These are phyloP conservation scores for Sporothrix brunneoviolacea DNA, from an alignment of 2,329 filamentous ascomycete species.

Conservation along the genomic window DNA sequence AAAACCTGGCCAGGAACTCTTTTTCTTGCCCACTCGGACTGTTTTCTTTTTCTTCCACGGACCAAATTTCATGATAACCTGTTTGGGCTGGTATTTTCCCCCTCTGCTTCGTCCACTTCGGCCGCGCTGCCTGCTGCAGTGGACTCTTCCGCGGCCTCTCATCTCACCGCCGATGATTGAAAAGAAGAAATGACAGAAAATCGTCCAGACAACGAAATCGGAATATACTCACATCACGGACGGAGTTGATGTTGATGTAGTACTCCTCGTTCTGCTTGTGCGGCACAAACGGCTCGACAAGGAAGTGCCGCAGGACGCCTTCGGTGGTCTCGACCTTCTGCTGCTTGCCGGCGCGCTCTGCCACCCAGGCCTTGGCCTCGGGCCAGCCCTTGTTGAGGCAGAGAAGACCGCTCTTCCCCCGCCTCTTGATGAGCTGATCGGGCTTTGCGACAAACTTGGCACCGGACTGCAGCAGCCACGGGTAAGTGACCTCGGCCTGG, in stretches of 20 bases:
- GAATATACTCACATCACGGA: conserved; percentile 80
- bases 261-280: conserved; percentile 95
- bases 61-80: too few relatives aligned
- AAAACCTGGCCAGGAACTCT: neutral
- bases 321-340: conserved; percentile 89
- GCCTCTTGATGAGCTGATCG: conserved; percentile 98
- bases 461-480: conserved; percentile 78
- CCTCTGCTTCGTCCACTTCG: neutral
- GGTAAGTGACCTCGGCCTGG: conserved; percentile 93
- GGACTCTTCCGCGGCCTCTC: neutral
- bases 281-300: conserved; percentile 97
- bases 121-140: too few relatives aligned
- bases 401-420: conserved; percentile 96
- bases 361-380: conserved; percentile 90
- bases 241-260: conserved; percentile 99
- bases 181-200: neutral
- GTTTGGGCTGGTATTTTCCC: neutral
- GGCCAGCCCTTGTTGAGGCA: conserved; percentile 96
- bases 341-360: conserved; percentile 81
- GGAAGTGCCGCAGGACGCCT: conserved; percentile 86
- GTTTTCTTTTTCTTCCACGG: neutral
- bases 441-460: conserved; percentile 98
- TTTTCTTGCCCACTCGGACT: neutral
- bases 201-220: neutral
- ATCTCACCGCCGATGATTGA: neutral